Evolutionary conservation across 768 basidiomycete species (phyloP), one percentile per base, ranked within the genome.

Genomic region (Piloderma croceum): DNA sequence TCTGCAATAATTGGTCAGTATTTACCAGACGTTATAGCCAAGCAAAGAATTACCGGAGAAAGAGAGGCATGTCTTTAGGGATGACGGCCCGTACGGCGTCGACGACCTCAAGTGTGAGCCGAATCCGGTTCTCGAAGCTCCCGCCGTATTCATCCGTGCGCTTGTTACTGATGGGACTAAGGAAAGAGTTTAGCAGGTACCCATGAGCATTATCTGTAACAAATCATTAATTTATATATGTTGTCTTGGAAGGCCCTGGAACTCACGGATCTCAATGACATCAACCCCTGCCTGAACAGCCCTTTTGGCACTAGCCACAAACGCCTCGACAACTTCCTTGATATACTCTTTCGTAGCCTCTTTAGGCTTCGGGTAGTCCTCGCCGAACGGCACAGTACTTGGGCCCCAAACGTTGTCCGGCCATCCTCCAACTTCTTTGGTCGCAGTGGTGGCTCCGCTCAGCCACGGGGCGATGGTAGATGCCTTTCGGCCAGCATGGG

Each of bases 401-500:
- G 86, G 79, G 0, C 59, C 84, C 61, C 69, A 68, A 15, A 83
- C 77, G 49, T 73, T 44, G 11, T 72, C 64, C 0, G 72, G 70
- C 71, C 71, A 75, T 11, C 79, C 79, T n/a, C 68, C 69, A 4
- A 54, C 53, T 9, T 59, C 60, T 31, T 60, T 60, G 1, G 56
- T 48, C 5, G 73, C 73, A 10, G 50, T 38, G 9, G 57, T 27
- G 22, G 59, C 59, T n/a, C 51, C 45, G 22, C 60, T 39, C 23
- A 83, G 53, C 81, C 82, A 88, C 0, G 83, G 81, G 1, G 77
- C 71, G 13, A 74, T 57, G 0, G 70, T 78, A 7, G 77, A 79
- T 0, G 76, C 83, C 56, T 88, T 89, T n/a, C 85, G 68, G 0
- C 87, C 86, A 0, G 83, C 81, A 46, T 90, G 86, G 0, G 73